phyloP scores from a whole-genome alignment of 768 basidiomycete species.

The Hysterangium stoloniferum region DNA sequence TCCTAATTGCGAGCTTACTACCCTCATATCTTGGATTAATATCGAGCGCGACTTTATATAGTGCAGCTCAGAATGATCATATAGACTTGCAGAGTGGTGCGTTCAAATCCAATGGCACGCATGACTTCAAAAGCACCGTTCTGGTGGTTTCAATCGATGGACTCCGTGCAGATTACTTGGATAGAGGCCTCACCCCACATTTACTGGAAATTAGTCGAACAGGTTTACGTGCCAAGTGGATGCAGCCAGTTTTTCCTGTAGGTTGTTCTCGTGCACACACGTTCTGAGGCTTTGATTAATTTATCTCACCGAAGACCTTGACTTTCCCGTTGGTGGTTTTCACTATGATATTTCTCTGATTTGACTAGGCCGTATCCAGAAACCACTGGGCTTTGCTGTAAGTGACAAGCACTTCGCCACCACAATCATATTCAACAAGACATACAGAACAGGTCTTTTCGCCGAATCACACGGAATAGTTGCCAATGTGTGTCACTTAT shows the following conservation, averaged over 20 bases:
- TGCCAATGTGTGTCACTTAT: conserved; percentile 55
- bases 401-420: conserved; percentile 14
- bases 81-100: too few relatives aligned
- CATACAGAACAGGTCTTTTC: conserved; percentile 73
- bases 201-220: conserved; percentile 71
- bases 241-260: conserved; percentile 85
- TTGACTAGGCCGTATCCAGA: conserved; percentile 28
- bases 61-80: too few relatives aligned
- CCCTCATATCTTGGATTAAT: not conserved
- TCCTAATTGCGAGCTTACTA: not conserved
- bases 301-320: conserved; percentile 45
- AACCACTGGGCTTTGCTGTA: conserved; percentile 91
- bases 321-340: conserved; percentile 73
- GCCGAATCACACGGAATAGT: conserved; percentile 90
- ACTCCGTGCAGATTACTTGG: conserved; percentile 82
- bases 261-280: too few relatives aligned
- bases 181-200: conserved; percentile 79
- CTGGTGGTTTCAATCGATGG: conserved; percentile 86
- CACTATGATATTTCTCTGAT: conserved; percentile 6
- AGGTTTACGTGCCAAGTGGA: conserved; percentile 80
- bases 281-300: too few relatives aligned
- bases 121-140: conserved; percentile 73
- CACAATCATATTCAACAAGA: conserved; percentile 5
- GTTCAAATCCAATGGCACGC: conserved; percentile 71
- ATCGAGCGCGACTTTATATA: too few relatives aligned